phyloP scores from a whole-genome alignment of 2,329 filamentous ascomycete genomes.

The Penicillium sp. region DNA sequence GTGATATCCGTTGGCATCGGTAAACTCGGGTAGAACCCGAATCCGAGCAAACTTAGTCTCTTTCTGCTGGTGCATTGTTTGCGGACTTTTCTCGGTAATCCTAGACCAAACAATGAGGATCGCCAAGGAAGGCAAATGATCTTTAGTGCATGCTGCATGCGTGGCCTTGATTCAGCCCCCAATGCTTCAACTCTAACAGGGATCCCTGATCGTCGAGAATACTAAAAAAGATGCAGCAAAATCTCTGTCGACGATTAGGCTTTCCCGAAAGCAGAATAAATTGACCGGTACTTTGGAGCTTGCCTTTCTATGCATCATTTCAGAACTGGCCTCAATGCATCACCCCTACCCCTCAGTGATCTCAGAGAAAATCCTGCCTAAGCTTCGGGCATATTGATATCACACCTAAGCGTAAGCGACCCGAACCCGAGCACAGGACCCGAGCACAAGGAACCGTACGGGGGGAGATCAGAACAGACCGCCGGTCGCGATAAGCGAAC shows the following conservation, averaged over 20 bases:
- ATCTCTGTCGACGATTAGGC: background rate
- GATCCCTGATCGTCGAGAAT: background rate
- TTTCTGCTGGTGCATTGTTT: background rate
- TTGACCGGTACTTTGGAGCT: background rate
- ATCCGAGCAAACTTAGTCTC: background rate
- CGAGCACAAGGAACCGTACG: background rate
- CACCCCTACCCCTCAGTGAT: background rate
- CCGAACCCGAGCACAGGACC: background rate
- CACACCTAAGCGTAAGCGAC: background rate
- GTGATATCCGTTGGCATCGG: background rate
- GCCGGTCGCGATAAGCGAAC: constrained; percentile 18
- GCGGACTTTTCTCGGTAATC: background rate
- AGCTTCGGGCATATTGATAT: background rate
- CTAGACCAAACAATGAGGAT: background rate
- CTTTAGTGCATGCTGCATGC: background rate
- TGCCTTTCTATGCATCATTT: background rate
- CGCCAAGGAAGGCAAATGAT: background rate
- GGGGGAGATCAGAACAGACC: constrained; percentile 6
- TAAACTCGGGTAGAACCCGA: background rate
- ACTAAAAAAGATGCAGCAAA: background rate
- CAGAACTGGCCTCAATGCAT: background rate
- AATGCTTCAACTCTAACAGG: background rate
- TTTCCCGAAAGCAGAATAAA: background rate
- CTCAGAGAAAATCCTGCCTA: background rate
- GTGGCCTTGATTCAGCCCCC: background rate